Percentiles rank a stretch among this genome's conserved stretches.
These are phyloP conservation scores for Heracleum sosnowskyi DNA, from an alignment of 129 eudicot species.

Conservation along the genomic window DNA sequence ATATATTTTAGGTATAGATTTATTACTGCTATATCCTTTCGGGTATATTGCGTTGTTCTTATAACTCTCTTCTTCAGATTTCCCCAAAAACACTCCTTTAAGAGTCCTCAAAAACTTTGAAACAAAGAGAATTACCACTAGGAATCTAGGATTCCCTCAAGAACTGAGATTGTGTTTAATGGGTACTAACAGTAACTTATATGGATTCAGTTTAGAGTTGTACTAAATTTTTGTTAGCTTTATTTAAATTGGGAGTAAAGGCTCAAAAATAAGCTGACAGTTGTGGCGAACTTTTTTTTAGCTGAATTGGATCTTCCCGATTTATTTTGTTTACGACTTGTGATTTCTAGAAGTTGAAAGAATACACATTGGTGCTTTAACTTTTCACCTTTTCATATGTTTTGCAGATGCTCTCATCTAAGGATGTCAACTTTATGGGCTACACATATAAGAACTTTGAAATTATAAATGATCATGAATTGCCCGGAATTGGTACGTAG, in stretches of 20 bases:
- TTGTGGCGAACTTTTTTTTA: background rate
- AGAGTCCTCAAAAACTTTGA: background rate
- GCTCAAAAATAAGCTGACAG: background rate
- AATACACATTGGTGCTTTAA: background rate
- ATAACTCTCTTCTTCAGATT: background rate
- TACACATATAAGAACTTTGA: constrained; percentile 92
- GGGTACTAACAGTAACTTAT: background rate
- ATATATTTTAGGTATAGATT: background rate
- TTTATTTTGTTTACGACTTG: background rate
- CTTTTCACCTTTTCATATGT: background rate
- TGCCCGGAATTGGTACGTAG: constrained; percentile 66
- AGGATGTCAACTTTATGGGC: constrained; percentile 94
- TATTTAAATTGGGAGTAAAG: background rate
- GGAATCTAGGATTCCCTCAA: background rate
- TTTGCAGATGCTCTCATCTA: constrained; percentile 86
- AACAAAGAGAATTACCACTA: background rate
- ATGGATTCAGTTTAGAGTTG: background rate
- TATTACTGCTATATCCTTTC: background rate
- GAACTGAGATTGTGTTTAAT: background rate
- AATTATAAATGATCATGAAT: constrained; percentile 83
- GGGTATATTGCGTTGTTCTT: background rate
- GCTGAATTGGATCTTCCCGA: background rate
- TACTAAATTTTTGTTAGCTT: background rate
- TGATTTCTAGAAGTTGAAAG: background rate
- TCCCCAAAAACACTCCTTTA: background rate